These are phyloP conservation scores for Fusarium lyarnte DNA, from an alignment of 2,329 filamentous ascomycete species.

Conservation along the genomic window DNA sequence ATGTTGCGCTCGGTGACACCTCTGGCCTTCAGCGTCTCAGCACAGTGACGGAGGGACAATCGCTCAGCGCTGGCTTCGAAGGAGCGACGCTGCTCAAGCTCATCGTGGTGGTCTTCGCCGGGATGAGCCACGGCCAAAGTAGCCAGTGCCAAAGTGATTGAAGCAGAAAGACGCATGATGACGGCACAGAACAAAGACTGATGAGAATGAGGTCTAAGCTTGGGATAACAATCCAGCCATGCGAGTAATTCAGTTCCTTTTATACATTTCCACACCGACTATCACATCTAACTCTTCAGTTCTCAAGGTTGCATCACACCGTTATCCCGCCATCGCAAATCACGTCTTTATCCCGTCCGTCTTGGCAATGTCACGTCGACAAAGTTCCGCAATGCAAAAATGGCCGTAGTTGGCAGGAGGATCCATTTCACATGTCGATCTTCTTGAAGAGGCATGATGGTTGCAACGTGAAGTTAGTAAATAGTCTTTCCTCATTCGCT, in stretches of 20 bases:
- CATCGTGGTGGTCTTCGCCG: conserved; percentile 2
- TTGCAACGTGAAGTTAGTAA: neutral
- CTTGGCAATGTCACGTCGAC: conserved; percentile 5
- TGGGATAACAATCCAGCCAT: neutral
- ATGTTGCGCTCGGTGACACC: conserved; percentile 56
- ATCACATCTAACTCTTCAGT: neutral
- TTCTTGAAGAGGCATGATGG: neutral
- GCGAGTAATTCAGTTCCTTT: neutral
- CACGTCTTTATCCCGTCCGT: neutral
- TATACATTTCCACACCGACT: neutral
- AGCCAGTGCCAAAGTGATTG: neutral
- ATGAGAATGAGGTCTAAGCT: neutral
- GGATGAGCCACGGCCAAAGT: neutral
- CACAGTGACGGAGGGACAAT: conserved; percentile 56
- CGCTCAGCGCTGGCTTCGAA: conserved; percentile 1
- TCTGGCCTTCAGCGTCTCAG: conserved; percentile 56
- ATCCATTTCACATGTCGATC: neutral
- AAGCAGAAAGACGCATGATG: neutral
- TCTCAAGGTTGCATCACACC: neutral
- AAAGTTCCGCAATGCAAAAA: neutral
- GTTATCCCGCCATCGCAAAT: neutral
- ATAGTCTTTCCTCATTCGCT: neutral
- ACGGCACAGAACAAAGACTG: neutral
- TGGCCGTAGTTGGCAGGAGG: neutral
- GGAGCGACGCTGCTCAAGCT: neutral